Evolutionary conservation across 2,329 filamentous ascomycete genomes (phyloP), one percentile per base, ranked within the genome.

Genomic region (Talaromyces sp.): DNA sequence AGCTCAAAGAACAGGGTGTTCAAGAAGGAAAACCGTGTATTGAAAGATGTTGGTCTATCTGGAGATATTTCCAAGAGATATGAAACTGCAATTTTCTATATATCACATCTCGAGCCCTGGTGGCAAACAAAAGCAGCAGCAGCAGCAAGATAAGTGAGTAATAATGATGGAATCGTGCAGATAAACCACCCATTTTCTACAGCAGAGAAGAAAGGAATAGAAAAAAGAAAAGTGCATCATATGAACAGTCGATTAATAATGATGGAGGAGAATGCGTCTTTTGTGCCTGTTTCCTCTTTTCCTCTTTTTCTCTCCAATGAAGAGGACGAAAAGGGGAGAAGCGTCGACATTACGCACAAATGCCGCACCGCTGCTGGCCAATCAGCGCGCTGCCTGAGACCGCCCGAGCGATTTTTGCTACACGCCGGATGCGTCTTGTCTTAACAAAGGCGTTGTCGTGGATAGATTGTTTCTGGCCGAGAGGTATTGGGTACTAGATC

Each of bases 311-410:
- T 48, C 33, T 25, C 33, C 11, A 56, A 21, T 35, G 28, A 25
- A 14, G 18, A 57, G 54, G 23, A 39, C 54, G 7, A 40, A 42
- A 31, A 12, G 23, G 54, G 54, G 28, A 42, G 31, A 57, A 57
- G 54, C 54, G 37, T 42, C 14, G 35, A 14, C 6, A 57, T 40
- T 31, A 46, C 59, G 59, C 59, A 61, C 59, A 61, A 61, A 61
- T 61, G 59, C 48, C 59, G 59, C 59, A 61, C 21, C 21, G 8
- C 35, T 18, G 14, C 48, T n/a, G 39, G 4, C 59, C 59, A 55
- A 55, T 55, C 48, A 61, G 46, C 31, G 46, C 18, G 33, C 21
- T 37, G 31, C 16, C 44, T 14, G 12, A 14, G n/a, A 23, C 54
- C 35, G 18, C 35, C 37, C 23, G 44, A 39, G 33, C 3, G 58